These are phyloP conservation scores for Jamesozyma piceae DNA, from an alignment of 805 yeast species.

Conservation along the genomic window DNA sequence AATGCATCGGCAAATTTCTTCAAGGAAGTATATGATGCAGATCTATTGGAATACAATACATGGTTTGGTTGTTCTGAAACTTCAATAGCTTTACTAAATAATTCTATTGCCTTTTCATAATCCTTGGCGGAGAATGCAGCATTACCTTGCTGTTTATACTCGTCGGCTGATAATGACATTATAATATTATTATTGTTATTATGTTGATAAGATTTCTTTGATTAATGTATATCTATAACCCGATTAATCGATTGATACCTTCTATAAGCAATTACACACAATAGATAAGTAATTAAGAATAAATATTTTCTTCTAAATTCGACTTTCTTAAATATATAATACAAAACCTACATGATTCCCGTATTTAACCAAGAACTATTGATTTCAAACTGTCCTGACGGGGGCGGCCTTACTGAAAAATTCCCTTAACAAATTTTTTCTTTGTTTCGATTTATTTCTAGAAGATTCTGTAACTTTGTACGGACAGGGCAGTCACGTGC, in stretches of 20 bases:
- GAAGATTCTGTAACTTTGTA: neutral
- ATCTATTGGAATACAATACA: slow-evolving; percentile 86
- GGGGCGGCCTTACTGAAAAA: neutral
- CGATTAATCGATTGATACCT: too few relatives aligned
- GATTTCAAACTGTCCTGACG: too few relatives aligned
- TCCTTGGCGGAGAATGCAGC: slow-evolving; percentile 86
- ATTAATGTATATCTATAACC: too few relatives aligned
- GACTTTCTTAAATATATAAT: too few relatives aligned
- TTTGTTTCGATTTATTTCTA: neutral
- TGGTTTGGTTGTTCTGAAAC: slow-evolving; percentile 78
- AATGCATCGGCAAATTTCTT: slow-evolving; percentile 67
- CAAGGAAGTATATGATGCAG: slow-evolving; percentile 80
- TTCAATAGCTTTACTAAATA: slow-evolving; percentile 79
- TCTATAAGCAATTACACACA: too few relatives aligned
- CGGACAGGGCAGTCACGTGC: neutral
- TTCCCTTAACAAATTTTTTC: neutral
- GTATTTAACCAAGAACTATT: too few relatives aligned
- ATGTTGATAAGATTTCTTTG: too few relatives aligned
- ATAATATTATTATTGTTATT: neutral
- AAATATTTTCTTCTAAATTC: too few relatives aligned
- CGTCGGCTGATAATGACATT: slow-evolving; percentile 43
- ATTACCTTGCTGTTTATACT: slow-evolving; percentile 85
- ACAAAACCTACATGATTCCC: too few relatives aligned
- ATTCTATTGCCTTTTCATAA: slow-evolving; percentile 66
- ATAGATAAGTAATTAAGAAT: too few relatives aligned